Conservation (phyloP, 305 asterid species). For the Fraxinus velutina region DNA sequence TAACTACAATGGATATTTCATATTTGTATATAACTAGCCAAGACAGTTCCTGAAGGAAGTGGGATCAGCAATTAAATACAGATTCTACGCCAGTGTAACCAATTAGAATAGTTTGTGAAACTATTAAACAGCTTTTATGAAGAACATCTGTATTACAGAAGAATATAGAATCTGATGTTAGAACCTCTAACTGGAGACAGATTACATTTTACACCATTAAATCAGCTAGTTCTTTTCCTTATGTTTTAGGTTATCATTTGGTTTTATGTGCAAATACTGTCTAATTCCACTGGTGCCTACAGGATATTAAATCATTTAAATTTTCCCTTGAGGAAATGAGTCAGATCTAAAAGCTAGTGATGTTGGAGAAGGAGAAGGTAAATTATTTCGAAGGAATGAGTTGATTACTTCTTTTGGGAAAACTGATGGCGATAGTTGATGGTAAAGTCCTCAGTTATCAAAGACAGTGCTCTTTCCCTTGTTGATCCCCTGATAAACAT, state of each 20-base stretch:
- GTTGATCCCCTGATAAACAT: conserved; percentile 27
- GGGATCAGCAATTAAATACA: not conserved
- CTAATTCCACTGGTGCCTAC: not conserved
- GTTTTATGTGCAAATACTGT: not conserved
- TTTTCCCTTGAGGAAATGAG: not conserved
- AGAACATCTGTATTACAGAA: not conserved
- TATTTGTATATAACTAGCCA: not conserved
- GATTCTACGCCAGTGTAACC: not conserved
- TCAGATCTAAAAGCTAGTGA: not conserved
- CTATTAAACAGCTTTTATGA: not conserved
- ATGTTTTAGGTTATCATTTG: not conserved
- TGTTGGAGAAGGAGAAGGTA: not conserved
- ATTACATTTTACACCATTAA: not conserved
- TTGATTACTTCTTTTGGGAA: conserved; percentile 26
- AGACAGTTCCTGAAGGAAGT: not conserved
- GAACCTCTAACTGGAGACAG: not conserved
- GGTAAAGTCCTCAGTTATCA: conserved; percentile 21
- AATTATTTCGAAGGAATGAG: not conserved
- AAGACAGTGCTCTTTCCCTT: conserved; percentile 33
- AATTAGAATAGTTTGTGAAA: not conserved
- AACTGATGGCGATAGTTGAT: conserved; percentile 22
- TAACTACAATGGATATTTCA: not conserved
- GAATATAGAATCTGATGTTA: not conserved
- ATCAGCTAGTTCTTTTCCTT: not conserved
- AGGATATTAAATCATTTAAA: not conserved